Conservation (phyloP, 345 rosid genomes). For the Populus deltoides region DNA sequence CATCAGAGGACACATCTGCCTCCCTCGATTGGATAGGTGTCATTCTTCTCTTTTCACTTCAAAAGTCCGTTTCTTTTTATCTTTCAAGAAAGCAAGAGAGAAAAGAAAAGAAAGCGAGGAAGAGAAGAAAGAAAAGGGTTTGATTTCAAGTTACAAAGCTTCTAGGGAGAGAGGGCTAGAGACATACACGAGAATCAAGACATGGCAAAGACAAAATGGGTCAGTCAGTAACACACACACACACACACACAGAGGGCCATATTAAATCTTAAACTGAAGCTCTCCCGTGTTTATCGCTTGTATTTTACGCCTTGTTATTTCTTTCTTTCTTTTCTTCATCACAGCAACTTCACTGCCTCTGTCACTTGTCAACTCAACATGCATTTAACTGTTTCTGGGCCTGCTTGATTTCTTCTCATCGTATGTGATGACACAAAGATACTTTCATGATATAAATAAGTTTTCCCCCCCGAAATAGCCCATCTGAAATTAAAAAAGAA, state of each 20-base stretch:
- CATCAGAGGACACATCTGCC: neutral
- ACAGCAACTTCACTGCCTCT: neutral
- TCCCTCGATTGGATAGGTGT: neutral
- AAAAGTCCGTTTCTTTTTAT: neutral
- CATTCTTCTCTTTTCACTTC: neutral
- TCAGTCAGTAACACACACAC: neutral
- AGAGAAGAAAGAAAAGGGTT: neutral
- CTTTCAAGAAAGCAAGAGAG: neutral
- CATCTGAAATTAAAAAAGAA: no score
- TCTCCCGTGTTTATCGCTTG: constrained; percentile 40
- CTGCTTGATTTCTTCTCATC: neutral
- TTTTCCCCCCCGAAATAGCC: no score
- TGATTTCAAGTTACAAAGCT: constrained; percentile 28
- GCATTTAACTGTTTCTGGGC: neutral
- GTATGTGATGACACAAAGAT: neutral
- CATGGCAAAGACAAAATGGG: neutral
- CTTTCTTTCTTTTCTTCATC: neutral
- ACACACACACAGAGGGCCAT: neutral
- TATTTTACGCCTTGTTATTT: constrained; percentile 16
- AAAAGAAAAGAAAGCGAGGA: no score
- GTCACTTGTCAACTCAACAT: neutral
- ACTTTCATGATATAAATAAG: neutral
- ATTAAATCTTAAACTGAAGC: neutral
- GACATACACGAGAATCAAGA: constrained; percentile 31
- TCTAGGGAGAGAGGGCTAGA: neutral